Percentiles rank a stretch among this genome's conserved stretches.
phyloP scores from a whole-genome alignment of 352 stramenopile genomes.

The Globisporangium irregulare region DNA sequence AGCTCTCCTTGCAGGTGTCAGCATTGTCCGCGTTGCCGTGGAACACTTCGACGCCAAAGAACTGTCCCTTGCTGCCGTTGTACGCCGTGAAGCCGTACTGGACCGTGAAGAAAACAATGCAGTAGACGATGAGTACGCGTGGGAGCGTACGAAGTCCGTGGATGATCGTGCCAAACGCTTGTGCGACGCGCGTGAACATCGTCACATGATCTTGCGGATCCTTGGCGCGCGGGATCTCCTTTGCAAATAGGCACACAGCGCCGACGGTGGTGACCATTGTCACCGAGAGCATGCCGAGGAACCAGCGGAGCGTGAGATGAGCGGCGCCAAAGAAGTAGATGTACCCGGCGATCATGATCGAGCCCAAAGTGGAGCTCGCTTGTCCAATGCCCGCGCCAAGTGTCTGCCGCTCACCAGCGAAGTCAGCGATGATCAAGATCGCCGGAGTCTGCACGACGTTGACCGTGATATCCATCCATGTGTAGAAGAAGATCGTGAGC shows the following conservation, averaged over 20 bases:
- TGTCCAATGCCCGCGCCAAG: conserved; percentile 58
- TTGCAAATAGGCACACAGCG: conserved; percentile 52
- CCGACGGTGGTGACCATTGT: conserved; percentile 59
- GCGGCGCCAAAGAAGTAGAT: conserved; percentile 71
- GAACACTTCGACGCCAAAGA: conserved; percentile 54
- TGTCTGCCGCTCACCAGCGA: conserved; percentile 69
- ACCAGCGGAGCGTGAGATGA: conserved; percentile 60
- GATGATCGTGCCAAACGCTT: conserved; percentile 47
- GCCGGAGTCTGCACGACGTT: conserved; percentile 75
- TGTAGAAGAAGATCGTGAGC: conserved; percentile 74
- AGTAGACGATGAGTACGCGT: conserved; percentile 38
- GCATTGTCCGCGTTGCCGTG: conserved; percentile 33
- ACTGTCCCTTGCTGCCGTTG: conserved; percentile 62
- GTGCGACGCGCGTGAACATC: conserved; percentile 22
- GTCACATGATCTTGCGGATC: conserved; percentile 19
- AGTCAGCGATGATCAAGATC: conserved; percentile 72
- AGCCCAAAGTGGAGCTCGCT: conserved; percentile 57
- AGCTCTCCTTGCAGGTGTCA: conserved; percentile 35
- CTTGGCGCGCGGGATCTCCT: conserved; percentile 29
- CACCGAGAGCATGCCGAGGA: conserved; percentile 67
- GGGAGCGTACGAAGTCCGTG: conserved; percentile 45
- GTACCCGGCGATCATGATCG: conserved; percentile 64
- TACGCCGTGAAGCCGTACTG: conserved; percentile 55
- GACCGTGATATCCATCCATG: conserved; percentile 82
- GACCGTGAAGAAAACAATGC: conserved; percentile 41